A percentile compares a stretch with the other conserved stretches of the same genome.
phyloP scores from a whole-genome alignment of 306 rosid genomes.

The Parietaria judaica region DNA sequence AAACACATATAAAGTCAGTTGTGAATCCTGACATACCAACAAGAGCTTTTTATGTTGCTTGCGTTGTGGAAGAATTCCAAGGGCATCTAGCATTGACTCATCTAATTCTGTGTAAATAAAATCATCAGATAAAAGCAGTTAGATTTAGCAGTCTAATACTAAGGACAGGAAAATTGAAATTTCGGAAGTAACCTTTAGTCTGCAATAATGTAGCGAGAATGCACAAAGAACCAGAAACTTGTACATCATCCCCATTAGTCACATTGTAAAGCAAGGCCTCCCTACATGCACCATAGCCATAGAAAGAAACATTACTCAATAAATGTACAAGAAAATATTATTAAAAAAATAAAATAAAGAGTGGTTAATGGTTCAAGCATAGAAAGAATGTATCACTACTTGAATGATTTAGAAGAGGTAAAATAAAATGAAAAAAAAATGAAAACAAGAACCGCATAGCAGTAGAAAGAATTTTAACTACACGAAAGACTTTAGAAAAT shows the following conservation, averaged over 20 bases:
- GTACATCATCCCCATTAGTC: constrained; percentile 55
- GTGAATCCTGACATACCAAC: constrained; percentile 45
- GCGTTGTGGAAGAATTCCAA: constrained; percentile 95
- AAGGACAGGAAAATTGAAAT: constrained; percentile 15
- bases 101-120: constrained; percentile 55
- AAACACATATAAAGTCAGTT: not conserved
- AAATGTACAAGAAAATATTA: not conserved
- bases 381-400: no score
- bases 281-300: constrained; percentile 37
- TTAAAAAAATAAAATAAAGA: no score
- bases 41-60: constrained; percentile 79
- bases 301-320: not conserved
- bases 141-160: not conserved
- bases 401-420: not conserved
- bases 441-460: not conserved
- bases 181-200: constrained; percentile 63
- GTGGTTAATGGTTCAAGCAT: no score
- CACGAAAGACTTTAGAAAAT: not conserved
- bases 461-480: not conserved
- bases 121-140: constrained; percentile 18
- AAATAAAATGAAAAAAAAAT: not conserved
- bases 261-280: constrained; percentile 67
- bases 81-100: constrained; percentile 83
- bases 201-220: constrained; percentile 77
- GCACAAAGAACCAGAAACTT: constrained; percentile 69